Evolutionary conservation across 2,329 filamentous ascomycete genomes (phyloP).

Genomic region (Lachnellula cervina): DNA sequence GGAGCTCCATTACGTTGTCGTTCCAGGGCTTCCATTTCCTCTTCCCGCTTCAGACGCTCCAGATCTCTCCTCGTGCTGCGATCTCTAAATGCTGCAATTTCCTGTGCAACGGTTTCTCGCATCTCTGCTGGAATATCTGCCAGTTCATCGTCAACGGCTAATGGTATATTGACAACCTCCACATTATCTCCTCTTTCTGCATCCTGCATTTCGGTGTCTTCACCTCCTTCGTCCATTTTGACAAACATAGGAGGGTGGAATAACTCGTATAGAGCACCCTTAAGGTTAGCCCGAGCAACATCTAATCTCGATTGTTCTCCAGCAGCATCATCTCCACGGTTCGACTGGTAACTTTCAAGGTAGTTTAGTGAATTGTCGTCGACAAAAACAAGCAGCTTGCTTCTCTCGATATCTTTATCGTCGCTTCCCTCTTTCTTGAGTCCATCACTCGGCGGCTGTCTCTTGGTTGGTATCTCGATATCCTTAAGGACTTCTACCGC

Average conservation of each 20-base stretch:
- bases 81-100: slow-evolving; percentile 92
- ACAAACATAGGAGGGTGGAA: slow-evolving; percentile 58
- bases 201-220: slow-evolving; percentile 67
- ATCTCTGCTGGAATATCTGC: slow-evolving; percentile 94
- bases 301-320: slow-evolving; percentile 64
- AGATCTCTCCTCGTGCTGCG: slow-evolving; percentile 83
- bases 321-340: slow-evolving; percentile 56
- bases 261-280: slow-evolving; percentile 63
- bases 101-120: slow-evolving; percentile 88
- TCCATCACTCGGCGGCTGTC: slow-evolving; percentile 51
- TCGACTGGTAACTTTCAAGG: slow-evolving; percentile 73
- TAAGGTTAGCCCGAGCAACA: slow-evolving; percentile 62
- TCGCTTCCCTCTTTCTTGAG: slow-evolving; percentile 40
- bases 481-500: slow-evolving; percentile 82
- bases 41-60: slow-evolving; percentile 81
- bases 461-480: slow-evolving; percentile 75
- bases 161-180: slow-evolving; percentile 84
- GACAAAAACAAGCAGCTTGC: slow-evolving; percentile 66
- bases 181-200: slow-evolving; percentile 57
- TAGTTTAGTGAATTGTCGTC: slow-evolving; percentile 82
- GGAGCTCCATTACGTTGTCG: slow-evolving; percentile 65
- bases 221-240: slow-evolving; percentile 53
- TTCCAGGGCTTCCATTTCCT: slow-evolving; percentile 87
- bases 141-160: slow-evolving; percentile 85
- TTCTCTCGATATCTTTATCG: slow-evolving; percentile 53